Percentiles rank a stretch among this genome's conserved stretches.
phyloP scores from a whole-genome alignment of 2,329 filamentous ascomycete species.

The Aspergillaceae sp. region DNA sequence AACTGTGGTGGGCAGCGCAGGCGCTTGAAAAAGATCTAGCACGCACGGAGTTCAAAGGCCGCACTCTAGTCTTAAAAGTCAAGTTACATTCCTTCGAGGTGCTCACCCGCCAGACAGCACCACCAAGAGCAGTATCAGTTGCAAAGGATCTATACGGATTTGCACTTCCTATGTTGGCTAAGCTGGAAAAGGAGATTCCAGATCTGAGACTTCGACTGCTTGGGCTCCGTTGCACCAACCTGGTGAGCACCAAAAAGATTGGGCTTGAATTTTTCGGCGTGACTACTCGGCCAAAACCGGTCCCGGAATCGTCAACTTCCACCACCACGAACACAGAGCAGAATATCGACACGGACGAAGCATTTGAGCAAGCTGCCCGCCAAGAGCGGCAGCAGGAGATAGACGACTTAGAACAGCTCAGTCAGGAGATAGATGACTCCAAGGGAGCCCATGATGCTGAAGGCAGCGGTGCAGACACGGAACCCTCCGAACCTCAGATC shows the following conservation, averaged over 20 bases:
- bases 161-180: conserved; percentile 71
- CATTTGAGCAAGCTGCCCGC: conserved; percentile 54
- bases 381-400: conserved; percentile 54
- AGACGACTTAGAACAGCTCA: conserved; percentile 53
- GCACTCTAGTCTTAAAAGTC: conserved; percentile 85
- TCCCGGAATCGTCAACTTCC: background rate
- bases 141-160: conserved; percentile 79
- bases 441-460: conserved; percentile 15
- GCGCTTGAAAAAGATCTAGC: conserved; percentile 80
- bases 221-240: conserved; percentile 78
- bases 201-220: conserved; percentile 73
- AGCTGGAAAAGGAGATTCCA: conserved; percentile 74
- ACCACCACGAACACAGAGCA: conserved; percentile 38
- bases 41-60: conserved; percentile 72
- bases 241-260: conserved; percentile 75
- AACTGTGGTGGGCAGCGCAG: conserved; percentile 70
- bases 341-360: conserved; percentile 61
- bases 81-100: conserved; percentile 94
- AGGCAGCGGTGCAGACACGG: conserved; percentile 8
- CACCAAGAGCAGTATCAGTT: conserved; percentile 60
- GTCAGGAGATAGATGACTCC: conserved; percentile 43
- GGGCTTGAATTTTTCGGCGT: conserved; percentile 72
- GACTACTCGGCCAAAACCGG: conserved; percentile 14
- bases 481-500: conserved; percentile 17
- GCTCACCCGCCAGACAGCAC: conserved; percentile 68